Conservation (phyloP, 2,329 filamentous ascomycete species). For the Colletotrichum liaoningense region DNA sequence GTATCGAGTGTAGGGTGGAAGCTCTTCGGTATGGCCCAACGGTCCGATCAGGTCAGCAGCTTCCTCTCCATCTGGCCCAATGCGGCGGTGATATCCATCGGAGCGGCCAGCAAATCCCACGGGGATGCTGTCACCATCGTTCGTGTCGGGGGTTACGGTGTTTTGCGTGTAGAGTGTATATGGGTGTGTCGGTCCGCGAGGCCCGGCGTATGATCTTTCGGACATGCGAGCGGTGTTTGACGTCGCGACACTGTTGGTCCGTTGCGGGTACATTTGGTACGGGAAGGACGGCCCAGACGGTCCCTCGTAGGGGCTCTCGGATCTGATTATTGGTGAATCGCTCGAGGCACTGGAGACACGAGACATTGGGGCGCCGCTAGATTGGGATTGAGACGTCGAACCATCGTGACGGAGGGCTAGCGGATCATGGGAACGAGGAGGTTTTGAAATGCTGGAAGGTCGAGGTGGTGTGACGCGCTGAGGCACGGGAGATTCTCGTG, state of each 20-base stretch:
- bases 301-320: constrained; percentile 76
- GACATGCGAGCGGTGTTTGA: constrained; percentile 73
- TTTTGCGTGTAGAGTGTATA: constrained; percentile 90
- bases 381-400: constrained; percentile 40
- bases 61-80: constrained; percentile 87
- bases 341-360: constrained; percentile 48
- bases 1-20: constrained; percentile 92
- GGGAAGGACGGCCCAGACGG: constrained; percentile 83
- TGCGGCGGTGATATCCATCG: constrained; percentile 75
- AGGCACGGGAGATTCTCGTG: constrained; percentile 19
- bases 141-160: constrained; percentile 69
- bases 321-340: constrained; percentile 50
- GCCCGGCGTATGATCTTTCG: constrained; percentile 69
- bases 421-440: constrained; percentile 59
- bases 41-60: constrained; percentile 87
- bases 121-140: constrained; percentile 60
- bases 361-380: constrained; percentile 14
- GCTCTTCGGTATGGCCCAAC: constrained; percentile 88
- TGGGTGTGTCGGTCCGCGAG: constrained; percentile 80
- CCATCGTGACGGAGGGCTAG: constrained; percentile 66
- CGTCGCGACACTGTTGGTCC: constrained; percentile 76
- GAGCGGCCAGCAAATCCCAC: constrained; percentile 80
- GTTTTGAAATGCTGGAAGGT: constrained; percentile 68
- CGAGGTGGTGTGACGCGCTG: constrained; percentile 46
- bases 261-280: constrained; percentile 86